phyloP scores from a whole-genome alignment of 495 filamentous ascomycete species.

The Lepidopterella palustris region DNA sequence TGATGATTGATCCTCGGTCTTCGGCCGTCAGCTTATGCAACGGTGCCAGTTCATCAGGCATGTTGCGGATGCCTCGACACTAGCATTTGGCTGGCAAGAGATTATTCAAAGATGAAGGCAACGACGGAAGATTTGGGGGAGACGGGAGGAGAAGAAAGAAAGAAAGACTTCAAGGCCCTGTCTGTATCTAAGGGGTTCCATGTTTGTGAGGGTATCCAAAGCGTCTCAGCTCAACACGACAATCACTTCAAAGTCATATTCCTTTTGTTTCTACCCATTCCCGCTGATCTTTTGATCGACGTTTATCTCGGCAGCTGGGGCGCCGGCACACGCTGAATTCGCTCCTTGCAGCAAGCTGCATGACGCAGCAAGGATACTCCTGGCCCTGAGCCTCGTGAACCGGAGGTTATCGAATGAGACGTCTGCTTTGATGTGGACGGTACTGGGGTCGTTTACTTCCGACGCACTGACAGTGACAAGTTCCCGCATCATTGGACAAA shows the following conservation, averaged over 20 bases:
- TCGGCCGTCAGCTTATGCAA: constrained; percentile 7
- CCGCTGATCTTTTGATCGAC: not conserved
- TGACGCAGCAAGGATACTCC: not conserved
- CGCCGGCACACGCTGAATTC: no score
- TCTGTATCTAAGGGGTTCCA: not conserved
- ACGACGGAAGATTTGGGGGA: not conserved
- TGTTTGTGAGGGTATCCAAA: not conserved
- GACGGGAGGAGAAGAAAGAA: not conserved
- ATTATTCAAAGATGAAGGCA: not conserved
- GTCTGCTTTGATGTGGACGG: not conserved
- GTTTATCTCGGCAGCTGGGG: not conserved
- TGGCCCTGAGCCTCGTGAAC: not conserved
- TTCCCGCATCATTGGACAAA: not conserved
- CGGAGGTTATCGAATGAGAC: not conserved
- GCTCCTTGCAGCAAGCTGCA: no score
- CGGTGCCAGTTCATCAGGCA: not conserved
- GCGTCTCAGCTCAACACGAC: not conserved
- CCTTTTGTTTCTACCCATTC: no score
- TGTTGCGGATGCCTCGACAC: constrained; percentile 2
- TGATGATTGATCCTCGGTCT: constrained; percentile 17
- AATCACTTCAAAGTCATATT: no score
- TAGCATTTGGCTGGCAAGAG: not conserved
- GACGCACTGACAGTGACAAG: not conserved
- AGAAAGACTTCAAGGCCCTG: not conserved
- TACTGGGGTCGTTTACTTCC: not conserved